These are phyloP conservation scores for Pythium guiyangense DNA, from an alignment of 352 stramenopile species.

Conservation along the genomic window DNA sequence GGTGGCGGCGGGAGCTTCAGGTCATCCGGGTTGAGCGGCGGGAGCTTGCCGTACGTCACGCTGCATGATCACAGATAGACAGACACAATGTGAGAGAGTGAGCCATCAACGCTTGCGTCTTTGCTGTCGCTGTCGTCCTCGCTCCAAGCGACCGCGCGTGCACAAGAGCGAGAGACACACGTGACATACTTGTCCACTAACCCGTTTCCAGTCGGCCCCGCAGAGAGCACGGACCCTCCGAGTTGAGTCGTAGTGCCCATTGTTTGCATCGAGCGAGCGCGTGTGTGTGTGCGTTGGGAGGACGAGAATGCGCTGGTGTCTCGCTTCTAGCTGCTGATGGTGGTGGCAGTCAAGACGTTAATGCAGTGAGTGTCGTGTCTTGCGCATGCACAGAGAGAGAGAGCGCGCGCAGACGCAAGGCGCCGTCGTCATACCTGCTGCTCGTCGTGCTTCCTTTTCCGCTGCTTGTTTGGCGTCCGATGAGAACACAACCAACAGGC, in stretches of 20 bases:
- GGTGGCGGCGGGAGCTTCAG: conserved; percentile 75
- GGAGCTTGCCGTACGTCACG: conserved; percentile 69
- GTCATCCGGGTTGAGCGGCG: conserved; percentile 82
- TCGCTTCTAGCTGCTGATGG: background rate
- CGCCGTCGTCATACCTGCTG: background rate
- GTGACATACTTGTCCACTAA: conserved; percentile 39
- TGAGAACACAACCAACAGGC: too few relatives aligned
- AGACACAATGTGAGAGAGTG: background rate
- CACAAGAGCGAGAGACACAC: background rate
- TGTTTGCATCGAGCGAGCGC: conserved; percentile 13
- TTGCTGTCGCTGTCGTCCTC: background rate
- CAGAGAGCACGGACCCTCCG: conserved; percentile 53
- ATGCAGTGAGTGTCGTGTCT: background rate
- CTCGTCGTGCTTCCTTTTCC: background rate
- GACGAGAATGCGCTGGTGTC: background rate
- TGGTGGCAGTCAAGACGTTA: background rate
- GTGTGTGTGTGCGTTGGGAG: background rate
- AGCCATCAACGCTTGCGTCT: background rate
- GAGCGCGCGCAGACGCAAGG: too few relatives aligned
- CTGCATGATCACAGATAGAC: conserved; percentile 15
- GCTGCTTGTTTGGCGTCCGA: background rate
- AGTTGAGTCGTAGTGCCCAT: conserved; percentile 34
- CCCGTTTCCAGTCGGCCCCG: conserved; percentile 57
- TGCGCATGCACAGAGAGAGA: too few relatives aligned
- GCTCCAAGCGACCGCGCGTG: background rate